phyloP scores from a whole-genome alignment of 495 filamentous ascomycete species.

The Glonium stellatum region DNA sequence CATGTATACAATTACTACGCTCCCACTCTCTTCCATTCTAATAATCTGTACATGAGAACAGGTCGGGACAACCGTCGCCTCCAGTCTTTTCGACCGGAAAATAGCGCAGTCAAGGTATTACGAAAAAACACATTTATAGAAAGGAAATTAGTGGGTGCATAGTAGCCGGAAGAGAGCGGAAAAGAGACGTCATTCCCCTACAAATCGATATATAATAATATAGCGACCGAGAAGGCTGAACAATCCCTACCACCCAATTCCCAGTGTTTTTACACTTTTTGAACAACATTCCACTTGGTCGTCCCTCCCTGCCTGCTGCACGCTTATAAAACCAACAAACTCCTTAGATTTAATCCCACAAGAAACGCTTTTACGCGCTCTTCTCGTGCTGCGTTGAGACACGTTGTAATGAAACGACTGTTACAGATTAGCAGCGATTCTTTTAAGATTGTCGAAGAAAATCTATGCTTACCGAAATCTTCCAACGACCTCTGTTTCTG shows the following conservation, averaged over 20 bases:
- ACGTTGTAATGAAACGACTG: conserved; percentile 75
- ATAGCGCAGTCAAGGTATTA: conserved; percentile 10
- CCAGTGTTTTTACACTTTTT: neutral
- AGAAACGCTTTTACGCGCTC: conserved; percentile 44
- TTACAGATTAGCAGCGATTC: conserved; percentile 28
- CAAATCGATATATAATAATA: neutral
- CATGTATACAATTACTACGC: neutral
- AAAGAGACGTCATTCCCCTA: neutral
- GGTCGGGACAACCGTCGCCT: neutral
- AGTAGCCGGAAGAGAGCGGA: neutral
- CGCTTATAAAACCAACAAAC: neutral
- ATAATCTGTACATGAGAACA: conserved; percentile 17
- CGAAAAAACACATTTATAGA: conserved; percentile 10
- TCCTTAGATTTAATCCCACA: neutral
- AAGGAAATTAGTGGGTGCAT: conserved; percentile 15
- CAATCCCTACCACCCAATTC: neutral
- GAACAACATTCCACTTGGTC: neutral
- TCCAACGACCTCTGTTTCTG: conserved; percentile 69
- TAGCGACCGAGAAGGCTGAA: neutral
- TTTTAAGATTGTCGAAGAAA: neutral
- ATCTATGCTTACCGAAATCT: conserved; percentile 65
- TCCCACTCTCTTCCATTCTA: conserved; percentile 20
- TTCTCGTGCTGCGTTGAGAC: conserved; percentile 80
- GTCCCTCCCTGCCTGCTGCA: neutral
- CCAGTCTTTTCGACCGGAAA: neutral